Percentiles rank a stretch among this genome's conserved stretches.
Conservation (phyloP, 176 grass and related monocot species). For the Paspalum vaginatum region DNA sequence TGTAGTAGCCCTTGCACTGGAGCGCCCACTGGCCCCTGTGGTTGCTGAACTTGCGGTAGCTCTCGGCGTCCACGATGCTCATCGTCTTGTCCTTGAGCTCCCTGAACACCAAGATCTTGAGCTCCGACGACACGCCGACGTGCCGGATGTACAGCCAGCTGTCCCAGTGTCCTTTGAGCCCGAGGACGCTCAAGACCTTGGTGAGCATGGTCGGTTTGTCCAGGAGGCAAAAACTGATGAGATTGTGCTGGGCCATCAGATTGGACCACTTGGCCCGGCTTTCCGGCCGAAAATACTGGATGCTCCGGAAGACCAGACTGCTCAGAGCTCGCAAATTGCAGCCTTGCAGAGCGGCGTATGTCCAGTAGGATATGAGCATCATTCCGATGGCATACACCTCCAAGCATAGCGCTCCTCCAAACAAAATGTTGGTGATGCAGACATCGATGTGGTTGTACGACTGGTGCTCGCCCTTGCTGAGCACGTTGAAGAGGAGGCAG, state of each 20-base stretch:
- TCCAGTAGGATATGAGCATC: constrained; percentile 55
- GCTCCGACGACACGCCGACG: constrained; percentile 32
- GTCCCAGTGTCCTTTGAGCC: constrained; percentile 49
- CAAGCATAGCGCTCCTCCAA: constrained; percentile 41
- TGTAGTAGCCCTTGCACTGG: constrained; percentile 51
- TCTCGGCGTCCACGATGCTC: constrained; percentile 40
- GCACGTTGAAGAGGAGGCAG: constrained; percentile 45
- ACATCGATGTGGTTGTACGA: constrained; percentile 21
- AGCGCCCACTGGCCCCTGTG: constrained; percentile 47
- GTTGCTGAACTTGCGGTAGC: constrained; percentile 49
- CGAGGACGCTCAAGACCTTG: constrained; percentile 26
- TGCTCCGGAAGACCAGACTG: constrained; percentile 24
- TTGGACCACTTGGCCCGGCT: constrained; percentile 48
- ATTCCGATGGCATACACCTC: constrained; percentile 48
- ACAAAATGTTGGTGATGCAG: constrained; percentile 41
- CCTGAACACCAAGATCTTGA: constrained; percentile 44
- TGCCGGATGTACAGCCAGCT: constrained; percentile 39
- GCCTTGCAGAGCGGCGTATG: constrained; percentile 27
- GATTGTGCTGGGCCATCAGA: constrained; percentile 47
- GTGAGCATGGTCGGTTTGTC: constrained; percentile 38
- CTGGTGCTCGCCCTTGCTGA: not conserved
- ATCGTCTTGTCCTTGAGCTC: constrained; percentile 53
- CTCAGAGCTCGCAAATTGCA: constrained; percentile 4
- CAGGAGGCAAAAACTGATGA: constrained; percentile 46
- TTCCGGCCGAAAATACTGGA: constrained; percentile 39